Evolutionary conservation across 768 basidiomycete genomes (phyloP), one percentile per base, ranked within the genome.

Genomic region (Trametes cubensis): DNA sequence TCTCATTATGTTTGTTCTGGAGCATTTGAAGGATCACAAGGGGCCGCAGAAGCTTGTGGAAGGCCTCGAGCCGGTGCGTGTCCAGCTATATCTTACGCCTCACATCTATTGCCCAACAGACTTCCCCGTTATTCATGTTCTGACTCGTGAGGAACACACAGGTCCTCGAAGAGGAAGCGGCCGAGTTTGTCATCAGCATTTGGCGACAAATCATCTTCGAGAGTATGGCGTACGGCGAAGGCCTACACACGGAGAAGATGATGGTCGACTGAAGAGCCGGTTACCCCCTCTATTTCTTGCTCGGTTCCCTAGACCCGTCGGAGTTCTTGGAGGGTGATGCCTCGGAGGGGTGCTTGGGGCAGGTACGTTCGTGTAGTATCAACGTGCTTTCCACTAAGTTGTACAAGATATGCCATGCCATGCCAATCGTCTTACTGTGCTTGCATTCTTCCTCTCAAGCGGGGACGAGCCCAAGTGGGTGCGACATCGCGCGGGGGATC

Each of bases 191-290:
- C n/a, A 74, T 88, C 68, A 82, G 81, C 63, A 80, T 97, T 50
- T 98, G 95, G 95, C 85, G 93, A 57, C 91, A 94, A 76, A 83
- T 96, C 67, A 92, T 94, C 53, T 96, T 96, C 72, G 95, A 98
- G 80, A 94, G 93, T 70, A 90, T 93, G 85, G 92, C 94, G 26
- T 95, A 92, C 73, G 87, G 85, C 64, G 92, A 95, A 74, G 94
- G 94, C 42, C 80, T 96, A 63, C 85, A 90, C 69, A 94, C 94
- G 25, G 94, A 93, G 67, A 85, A 83, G 73, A 85, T 91, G 85
- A 80, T 90, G 77, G 87, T 93, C 70, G 90, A 92, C 74, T 88
- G 76, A 77, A 47, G 28, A 10, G 20, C 13, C 23, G 34, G 34
- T 34, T 10, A n/a, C 17, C 30, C 20, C 11, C 21, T 23, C 53